Evolutionary conservation across 164 flowering plant species (phyloP), one percentile per base, ranked within the genome.

Genomic region (Kalanchoe fedtschenkoi): DNA sequence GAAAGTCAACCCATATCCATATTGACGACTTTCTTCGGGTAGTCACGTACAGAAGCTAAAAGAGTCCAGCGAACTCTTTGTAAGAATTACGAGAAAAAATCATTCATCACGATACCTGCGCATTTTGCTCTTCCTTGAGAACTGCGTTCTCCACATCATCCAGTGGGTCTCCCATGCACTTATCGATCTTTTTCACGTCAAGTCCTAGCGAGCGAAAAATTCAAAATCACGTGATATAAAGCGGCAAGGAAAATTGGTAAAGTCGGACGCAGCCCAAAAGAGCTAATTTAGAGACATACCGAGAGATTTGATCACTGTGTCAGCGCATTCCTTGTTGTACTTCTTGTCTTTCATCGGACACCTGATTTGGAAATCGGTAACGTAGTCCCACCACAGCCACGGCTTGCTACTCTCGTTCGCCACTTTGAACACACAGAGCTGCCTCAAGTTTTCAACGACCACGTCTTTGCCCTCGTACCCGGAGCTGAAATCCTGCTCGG

Each of bases 301-400:
- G 46, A 95, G 83, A 68, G 97, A 84, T 70, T 76, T 79, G 67
- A 95, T 80, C 34, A 95, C 97, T 58, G 58, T 34, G 2, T 79
- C 88, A 62, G 96, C 99, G 79, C 99, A 95, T 29, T 88, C 93
- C 73, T 82, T 81, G 69, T 84, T 89, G 79, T 91, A 95, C 51
- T 89, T 95, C 61, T 91, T 85, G 64, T 87, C 82, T 80, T 91
- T 95, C 99, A 95, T 95, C 37, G 97, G 99, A 60, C 99, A 95
- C 70, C 97, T 80, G 63, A 91, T 89, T 66, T 82, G 93, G 72
- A 91, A 95, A 77, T 95, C 99, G 56, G 96, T 95, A 6, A 89
- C 99, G 78, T 91, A 95, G 68, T 95, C 96, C 99, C 99, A 95
- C 99, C 99, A 95, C 16, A 82, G 65, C 99, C 99, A 95, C 30